These are phyloP conservation scores for Colletotrichum horii DNA, from an alignment of 2,329 filamentous ascomycete genomes.

Conservation along the genomic window DNA sequence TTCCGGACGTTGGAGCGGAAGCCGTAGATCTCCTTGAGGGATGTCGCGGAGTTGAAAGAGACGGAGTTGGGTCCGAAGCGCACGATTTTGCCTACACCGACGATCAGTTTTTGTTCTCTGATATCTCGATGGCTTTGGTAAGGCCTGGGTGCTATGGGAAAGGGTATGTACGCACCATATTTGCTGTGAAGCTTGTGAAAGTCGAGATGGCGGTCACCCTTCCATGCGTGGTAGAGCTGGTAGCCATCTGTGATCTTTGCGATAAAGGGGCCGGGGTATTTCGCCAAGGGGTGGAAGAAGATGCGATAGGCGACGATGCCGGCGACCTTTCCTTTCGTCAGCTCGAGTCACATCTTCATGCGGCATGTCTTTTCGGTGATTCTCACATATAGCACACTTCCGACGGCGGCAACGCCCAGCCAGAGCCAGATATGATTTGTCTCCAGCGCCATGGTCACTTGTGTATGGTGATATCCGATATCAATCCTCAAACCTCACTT, in stretches of 20 bases:
- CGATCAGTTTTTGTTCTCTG: neutral
- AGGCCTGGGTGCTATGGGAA: neutral
- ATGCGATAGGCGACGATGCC: slow-evolving; percentile 59
- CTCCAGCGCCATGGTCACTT: slow-evolving; percentile 21
- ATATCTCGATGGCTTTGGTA: neutral
- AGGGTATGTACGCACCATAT: slow-evolving; percentile 58
- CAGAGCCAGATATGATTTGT: slow-evolving; percentile 43
- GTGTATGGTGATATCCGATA: neutral
- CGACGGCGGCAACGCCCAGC: slow-evolving; percentile 40
- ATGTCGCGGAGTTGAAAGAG: slow-evolving; percentile 75
- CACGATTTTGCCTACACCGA: slow-evolving; percentile 61
- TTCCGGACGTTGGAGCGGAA: slow-evolving; percentile 69
- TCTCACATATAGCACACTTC: slow-evolving; percentile 47
- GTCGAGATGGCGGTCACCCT: slow-evolving; percentile 76
- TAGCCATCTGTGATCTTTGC: slow-evolving; percentile 69
- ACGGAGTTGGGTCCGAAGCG: slow-evolving; percentile 80
- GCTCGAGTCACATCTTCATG: neutral
- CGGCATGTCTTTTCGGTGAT: neutral
- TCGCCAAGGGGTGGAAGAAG: slow-evolving; percentile 68
- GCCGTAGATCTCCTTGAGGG: slow-evolving; percentile 71
- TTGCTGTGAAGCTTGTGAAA: slow-evolving; percentile 73
- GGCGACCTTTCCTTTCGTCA: slow-evolving; percentile 33
- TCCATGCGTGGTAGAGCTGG: slow-evolving; percentile 76
- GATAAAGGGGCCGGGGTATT: slow-evolving; percentile 68
- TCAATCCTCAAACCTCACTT: neutral